phyloP scores from a whole-genome alignment of 2,329 filamentous ascomycete species.

The Talaromyces sp. region DNA sequence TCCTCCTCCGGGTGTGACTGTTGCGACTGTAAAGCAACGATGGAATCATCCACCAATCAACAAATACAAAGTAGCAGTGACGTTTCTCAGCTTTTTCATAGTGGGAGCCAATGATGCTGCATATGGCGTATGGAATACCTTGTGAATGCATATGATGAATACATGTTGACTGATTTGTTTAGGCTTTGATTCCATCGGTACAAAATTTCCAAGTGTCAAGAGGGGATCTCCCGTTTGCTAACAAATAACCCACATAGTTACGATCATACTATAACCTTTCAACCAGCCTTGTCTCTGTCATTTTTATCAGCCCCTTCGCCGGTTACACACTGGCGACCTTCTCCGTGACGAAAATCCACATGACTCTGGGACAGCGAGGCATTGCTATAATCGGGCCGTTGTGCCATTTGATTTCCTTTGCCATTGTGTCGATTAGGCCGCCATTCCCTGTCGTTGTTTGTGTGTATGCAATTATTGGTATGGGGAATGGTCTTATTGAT shows the following conservation, averaged over 20 bases:
- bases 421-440: conserved; percentile 19
- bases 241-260: background rate
- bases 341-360: conserved; percentile 41
- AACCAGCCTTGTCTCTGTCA: conserved; percentile 22
- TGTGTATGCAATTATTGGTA: conserved; percentile 35
- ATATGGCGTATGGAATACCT: conserved; percentile 39
- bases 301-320: conserved; percentile 44
- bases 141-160: background rate
- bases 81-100: conserved; percentile 51
- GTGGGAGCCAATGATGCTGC: conserved; percentile 52
- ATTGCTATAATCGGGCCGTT: conserved; percentile 60
- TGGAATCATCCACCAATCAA: conserved; percentile 15
- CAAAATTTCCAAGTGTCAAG: background rate
- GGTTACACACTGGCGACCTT: conserved; percentile 43
- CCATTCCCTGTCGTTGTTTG: conserved; percentile 38
- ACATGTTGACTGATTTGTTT: conserved; percentile 1
- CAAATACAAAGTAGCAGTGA: conserved; percentile 16
- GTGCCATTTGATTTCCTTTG: conserved; percentile 28
- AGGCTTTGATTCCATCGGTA: conserved; percentile 46
- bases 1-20: background rate
- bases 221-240: background rate
- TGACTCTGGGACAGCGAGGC: conserved; percentile 58
- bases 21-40: conserved; percentile 10
- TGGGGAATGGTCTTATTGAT: conserved; percentile 41
- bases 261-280: background rate